These are phyloP conservation scores for Begonia peltatifolia DNA, from an alignment of 306 rosid species.

Conservation along the genomic window DNA sequence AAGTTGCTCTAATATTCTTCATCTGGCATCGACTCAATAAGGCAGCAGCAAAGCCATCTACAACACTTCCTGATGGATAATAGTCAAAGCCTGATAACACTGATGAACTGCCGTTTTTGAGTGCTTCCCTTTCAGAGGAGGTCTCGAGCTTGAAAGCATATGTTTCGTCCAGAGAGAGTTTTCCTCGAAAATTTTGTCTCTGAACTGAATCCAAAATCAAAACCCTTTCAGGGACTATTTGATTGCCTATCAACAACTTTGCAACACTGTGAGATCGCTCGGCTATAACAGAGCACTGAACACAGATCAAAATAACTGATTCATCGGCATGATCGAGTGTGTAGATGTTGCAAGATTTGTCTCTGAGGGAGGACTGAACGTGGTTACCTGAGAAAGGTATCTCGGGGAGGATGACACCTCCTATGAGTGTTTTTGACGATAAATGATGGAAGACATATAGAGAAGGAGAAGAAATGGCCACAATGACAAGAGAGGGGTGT, in stretches of 20 bases:
- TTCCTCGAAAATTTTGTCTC: slow-evolving; percentile 37
- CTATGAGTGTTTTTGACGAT: slow-evolving; percentile 25
- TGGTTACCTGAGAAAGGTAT: slow-evolving; percentile 32
- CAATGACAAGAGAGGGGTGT: slow-evolving; percentile 50
- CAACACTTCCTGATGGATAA: slow-evolving; percentile 76
- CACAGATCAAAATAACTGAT: slow-evolving; percentile 27
- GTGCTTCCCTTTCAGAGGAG: slow-evolving; percentile 19
- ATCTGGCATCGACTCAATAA: slow-evolving; percentile 48
- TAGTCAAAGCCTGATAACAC: slow-evolving; percentile 28
- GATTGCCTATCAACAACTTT: slow-evolving; percentile 20
- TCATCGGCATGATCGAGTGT: slow-evolving; percentile 5
- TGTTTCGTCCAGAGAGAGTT: slow-evolving; percentile 36
- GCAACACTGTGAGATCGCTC: slow-evolving; percentile 44
- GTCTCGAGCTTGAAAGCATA: slow-evolving; percentile 65
- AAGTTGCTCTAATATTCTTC: slow-evolving; percentile 36
- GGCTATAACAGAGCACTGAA: slow-evolving; percentile 24
- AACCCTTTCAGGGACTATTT: slow-evolving; percentile 33
- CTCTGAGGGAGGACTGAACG: slow-evolving; percentile 22
- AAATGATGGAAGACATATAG: slow-evolving; percentile 37
- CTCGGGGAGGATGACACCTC: slow-evolving; percentile 64
- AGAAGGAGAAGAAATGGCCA: slow-evolving; percentile 53
- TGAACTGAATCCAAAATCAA: slow-evolving; percentile 45
- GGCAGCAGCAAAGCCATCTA: slow-evolving; percentile 70
- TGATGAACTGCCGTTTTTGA: slow-evolving; percentile 13
- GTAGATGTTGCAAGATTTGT: slow-evolving; percentile 37